Base-by-base conservation (phyloP, 2,329 filamentous ascomycete species). In the Madurella fahalii region DNA sequence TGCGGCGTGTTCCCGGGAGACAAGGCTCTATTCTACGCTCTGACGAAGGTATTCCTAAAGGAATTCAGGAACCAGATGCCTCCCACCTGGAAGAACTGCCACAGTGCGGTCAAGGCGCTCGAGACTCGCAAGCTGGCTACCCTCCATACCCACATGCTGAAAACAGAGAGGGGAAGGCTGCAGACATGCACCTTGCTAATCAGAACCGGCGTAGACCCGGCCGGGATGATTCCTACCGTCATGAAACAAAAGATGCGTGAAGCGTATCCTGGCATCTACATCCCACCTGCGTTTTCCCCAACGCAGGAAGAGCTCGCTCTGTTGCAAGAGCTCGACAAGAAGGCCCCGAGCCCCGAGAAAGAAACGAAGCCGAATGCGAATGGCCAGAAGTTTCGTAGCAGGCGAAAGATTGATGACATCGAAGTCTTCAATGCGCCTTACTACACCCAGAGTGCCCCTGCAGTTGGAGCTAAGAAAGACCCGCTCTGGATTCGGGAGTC, bases 1-100 rank as follows among this genome's bases (percentile, higher is more conserved):
- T 63, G 64, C 1, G 79, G 79, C 0, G 75, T 77, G 1, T 77
- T 83, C 43, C 77, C 81, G 1, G 76, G 77, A 15, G 77, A 77
- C 20, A 71, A 74, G 40, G 69, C 76, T 3, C 65, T 83, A 4
- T 80, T 77, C 68, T 73, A 76, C 53, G 75, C 75, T 1, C 63
- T 80, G 4, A 69, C 72, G 13, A 69, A 69, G 9, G 65, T 75
- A 8, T 83, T 79, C 74, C 64, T 68, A 9, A 67, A 67, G n/a
- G 65, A 67, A 8, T 77, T 76, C 42, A 61, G 66, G 1, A 67
- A 66, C 34, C 67, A 77, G 40, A 64, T 69, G 4, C 69, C 72
- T 20, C 80, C 74, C 2, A 71, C 68, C 31, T 69, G 69, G 41
- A 71, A 71, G 52, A 67, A 69, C 40, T 73, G 66, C 51, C 69